Evolutionary conservation across 225 moss, liverwort and hornwort species (phyloP).

Genomic region (Takakia lepidozioides): DNA sequence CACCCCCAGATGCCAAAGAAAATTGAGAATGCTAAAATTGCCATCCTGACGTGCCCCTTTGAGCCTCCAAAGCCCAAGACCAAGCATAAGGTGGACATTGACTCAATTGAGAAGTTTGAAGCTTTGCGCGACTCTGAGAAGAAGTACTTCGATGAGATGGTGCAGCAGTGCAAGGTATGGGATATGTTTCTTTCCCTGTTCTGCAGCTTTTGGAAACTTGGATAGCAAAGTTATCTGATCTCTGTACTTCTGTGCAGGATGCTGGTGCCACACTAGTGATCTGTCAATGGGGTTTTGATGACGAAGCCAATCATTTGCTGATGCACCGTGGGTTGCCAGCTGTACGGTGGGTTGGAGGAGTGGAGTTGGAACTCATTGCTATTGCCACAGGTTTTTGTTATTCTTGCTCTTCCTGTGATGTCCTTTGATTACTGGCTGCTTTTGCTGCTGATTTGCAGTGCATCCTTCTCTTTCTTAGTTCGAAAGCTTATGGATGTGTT

Average conservation of each 20-base stretch:
- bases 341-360: slow-evolving; percentile 99
- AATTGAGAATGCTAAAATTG: slow-evolving; percentile 84
- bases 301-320: slow-evolving; percentile 92
- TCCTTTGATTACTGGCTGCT: too few relatives aligned
- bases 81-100: slow-evolving; percentile 99
- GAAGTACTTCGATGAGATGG: slow-evolving; percentile 97
- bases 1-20: slow-evolving; percentile 99
- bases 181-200: too few relatives aligned
- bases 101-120: slow-evolving; percentile 96
- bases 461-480: too few relatives aligned
- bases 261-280: slow-evolving; percentile 95
- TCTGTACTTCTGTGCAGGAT: too few relatives aligned
- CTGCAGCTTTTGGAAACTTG: too few relatives aligned
- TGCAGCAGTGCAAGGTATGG: slow-evolving; percentile 97
- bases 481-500: too few relatives aligned
- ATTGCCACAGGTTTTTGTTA: too few relatives aligned
- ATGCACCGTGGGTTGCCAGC: slow-evolving; percentile 91
- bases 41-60: slow-evolving; percentile 93
- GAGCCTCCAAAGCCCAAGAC: slow-evolving; percentile 99
- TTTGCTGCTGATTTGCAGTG: too few relatives aligned
- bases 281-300: slow-evolving; percentile 99
- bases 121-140: slow-evolving; percentile 84
- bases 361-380: slow-evolving; percentile 94
- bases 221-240: too few relatives aligned
- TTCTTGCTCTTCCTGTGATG: too few relatives aligned